Conservation (phyloP, 192 early-diverging fungal species). For the Backusella parvicylindrica region DNA sequence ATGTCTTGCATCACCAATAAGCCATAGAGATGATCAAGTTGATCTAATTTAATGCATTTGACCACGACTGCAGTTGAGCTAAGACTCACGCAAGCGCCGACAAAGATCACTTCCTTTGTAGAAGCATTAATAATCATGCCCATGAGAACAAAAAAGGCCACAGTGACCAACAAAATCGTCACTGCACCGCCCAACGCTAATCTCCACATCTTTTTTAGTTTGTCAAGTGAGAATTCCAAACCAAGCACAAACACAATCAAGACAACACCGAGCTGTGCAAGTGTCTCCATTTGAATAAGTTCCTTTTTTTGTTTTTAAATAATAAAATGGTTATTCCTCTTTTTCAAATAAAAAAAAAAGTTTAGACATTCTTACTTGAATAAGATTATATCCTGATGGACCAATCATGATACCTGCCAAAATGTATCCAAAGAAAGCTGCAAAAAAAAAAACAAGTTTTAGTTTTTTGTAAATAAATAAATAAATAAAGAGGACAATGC, state of each 20-base stretch:
- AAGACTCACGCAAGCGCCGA: slow-evolving; percentile 50
- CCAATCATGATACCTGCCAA: slow-evolving; percentile 49
- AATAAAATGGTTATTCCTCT: background rate
- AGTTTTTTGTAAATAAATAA: background rate
- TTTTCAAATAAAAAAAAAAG: background rate
- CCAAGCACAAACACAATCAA: slow-evolving; percentile 59
- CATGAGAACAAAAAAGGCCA: slow-evolving; percentile 30
- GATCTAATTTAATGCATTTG: slow-evolving; percentile 35
- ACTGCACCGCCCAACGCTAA: slow-evolving; percentile 44
- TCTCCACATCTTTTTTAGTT: slow-evolving; percentile 47
- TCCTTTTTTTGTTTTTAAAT: slow-evolving; percentile 20
- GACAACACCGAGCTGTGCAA: slow-evolving; percentile 51
- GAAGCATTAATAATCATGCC: slow-evolving; percentile 33
- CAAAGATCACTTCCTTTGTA: slow-evolving; percentile 43
- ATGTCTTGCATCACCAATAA: slow-evolving; percentile 56
- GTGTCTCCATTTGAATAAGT: slow-evolving; percentile 50
- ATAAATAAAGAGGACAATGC: background rate
- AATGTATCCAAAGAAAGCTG: slow-evolving; percentile 59
- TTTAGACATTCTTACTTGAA: slow-evolving; percentile 38
- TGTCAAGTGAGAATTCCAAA: slow-evolving; percentile 54
- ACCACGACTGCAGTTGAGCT: slow-evolving; percentile 52
- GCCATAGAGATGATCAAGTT: slow-evolving; percentile 53
- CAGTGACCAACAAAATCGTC: slow-evolving; percentile 40
- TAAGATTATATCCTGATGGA: slow-evolving; percentile 42
- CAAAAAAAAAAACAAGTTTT: slow-evolving; percentile 16